A percentile compares a stretch with the other conserved stretches of the same genome.
Conservation (phyloP, 2,329 filamentous ascomycete species). For the Xylariomycetidae sp. region DNA sequence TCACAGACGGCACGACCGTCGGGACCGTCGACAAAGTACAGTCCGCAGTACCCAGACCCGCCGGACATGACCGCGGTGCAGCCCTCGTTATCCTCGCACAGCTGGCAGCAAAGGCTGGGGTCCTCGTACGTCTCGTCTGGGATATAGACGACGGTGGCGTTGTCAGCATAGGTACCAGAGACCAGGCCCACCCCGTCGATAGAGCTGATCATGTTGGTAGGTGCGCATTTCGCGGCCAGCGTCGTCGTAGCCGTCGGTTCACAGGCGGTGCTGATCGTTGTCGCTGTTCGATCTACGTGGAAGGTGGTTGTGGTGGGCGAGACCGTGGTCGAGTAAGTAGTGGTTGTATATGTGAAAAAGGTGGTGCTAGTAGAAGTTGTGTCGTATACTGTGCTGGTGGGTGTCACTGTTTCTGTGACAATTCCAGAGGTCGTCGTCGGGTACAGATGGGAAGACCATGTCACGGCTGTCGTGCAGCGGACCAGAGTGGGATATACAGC, state of each 20-base stretch:
- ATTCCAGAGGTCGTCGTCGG: conserved; percentile 6
- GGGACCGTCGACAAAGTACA: conserved; percentile 13
- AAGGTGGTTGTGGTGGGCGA: conserved; percentile 24
- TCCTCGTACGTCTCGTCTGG: conserved; percentile 12
- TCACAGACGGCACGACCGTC: conserved; percentile 13
- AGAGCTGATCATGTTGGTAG: conserved; percentile 17
- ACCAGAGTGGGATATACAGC: conserved; percentile 3
- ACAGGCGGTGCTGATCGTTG: conserved; percentile 10
- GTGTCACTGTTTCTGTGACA: conserved; percentile 5
- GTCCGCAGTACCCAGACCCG: conserved; percentile 10
- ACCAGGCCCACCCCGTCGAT: conserved; percentile 15
- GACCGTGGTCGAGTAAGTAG: conserved; percentile 5
- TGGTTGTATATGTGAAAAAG: conserved; percentile 3
- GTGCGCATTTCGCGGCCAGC: conserved; percentile 21
- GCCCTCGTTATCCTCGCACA: conserved; percentile 21
- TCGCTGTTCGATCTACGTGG: conserved; percentile 10
- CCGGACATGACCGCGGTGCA: conserved; percentile 18
- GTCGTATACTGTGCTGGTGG: conserved; percentile 4
- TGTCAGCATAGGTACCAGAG: conserved; percentile 10
- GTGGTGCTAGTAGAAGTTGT: conserved; percentile 4
- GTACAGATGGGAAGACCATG: neutral
- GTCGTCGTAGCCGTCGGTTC: conserved; percentile 17
- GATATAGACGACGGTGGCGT: conserved; percentile 14
- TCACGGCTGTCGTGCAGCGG: conserved; percentile 2
- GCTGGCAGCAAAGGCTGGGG: conserved; percentile 21